Conservation (phyloP, 179 eudicot species). For the Gypsophila paniculata region DNA sequence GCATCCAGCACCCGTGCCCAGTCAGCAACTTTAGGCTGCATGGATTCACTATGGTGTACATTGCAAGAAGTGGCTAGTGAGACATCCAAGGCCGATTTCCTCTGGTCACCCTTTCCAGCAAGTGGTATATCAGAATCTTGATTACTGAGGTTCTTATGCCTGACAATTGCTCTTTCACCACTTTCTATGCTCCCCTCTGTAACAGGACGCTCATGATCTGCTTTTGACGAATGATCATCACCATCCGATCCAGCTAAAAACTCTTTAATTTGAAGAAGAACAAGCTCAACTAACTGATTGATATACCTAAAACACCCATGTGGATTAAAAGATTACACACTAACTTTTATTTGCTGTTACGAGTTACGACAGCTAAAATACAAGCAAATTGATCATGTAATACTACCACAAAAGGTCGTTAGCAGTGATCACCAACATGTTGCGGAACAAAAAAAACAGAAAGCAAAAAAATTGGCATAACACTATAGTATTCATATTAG, state of each 20-base stretch:
- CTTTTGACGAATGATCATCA: conserved; percentile 43
- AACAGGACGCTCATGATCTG: conserved; percentile 31
- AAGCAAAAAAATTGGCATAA: not conserved
- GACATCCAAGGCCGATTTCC: conserved; percentile 31
- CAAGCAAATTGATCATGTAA: conserved; percentile 15
- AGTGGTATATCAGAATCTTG: conserved; percentile 32
- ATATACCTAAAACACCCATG: conserved; percentile 52
- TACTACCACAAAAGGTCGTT: not conserved
- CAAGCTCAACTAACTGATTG: conserved; percentile 76
- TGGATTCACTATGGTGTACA: conserved; percentile 33
- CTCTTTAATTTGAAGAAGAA: conserved; percentile 54
- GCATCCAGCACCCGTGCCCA: conserved; percentile 90
- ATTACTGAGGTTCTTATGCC: conserved; percentile 27
- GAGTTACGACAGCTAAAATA: not conserved
- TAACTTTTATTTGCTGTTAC: not conserved
- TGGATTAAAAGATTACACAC: not conserved
- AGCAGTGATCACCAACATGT: no score
- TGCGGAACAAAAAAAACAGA: not conserved
- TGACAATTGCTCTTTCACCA: conserved; percentile 30
- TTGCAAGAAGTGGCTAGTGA: conserved; percentile 32
- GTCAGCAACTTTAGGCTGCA: conserved; percentile 56
- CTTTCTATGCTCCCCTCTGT: conserved; percentile 29
- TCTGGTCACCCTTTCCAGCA: conserved; percentile 29
- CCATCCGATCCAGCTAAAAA: conserved; percentile 41
- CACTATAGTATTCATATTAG: not conserved